Evolutionary conservation across 2,329 filamentous ascomycete species (phyloP), one percentile per base, ranked within the genome.

Genomic region (Colletotrichum euphorbiae): DNA sequence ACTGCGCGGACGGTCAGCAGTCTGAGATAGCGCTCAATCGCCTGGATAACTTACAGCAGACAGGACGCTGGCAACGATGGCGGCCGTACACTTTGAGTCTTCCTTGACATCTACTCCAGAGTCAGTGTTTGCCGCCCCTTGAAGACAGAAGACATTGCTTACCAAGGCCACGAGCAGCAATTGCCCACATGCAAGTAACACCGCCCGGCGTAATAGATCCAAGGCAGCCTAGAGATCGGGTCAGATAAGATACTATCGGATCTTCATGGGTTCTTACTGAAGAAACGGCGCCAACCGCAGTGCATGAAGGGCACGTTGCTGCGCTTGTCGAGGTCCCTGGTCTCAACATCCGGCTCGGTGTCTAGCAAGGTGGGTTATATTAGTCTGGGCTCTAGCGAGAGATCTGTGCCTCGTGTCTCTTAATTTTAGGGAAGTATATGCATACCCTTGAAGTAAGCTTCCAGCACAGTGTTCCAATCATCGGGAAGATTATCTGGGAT

Each of bases 151-250:
- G 0, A 1, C 6, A 6, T 17, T 12, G 15, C 59, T 45, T 19
- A 62, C 59, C 59, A 3, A 62, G 48, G 4, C 59, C 59, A 1
- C 59, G 59, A 12, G 59, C 59, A 9, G 59, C 48, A 6, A 62
- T 55, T 28, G 59, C 59, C 59, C 59, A 62, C 59, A 62, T 62
- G 38, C 59, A 62, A 1, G 59, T 62, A 24, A 62, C 59, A 24
- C 59, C 48, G 9, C 59, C 59, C 3, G 59, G 38, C 4, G 59
- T 45, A 4, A 62, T 21, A 43, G 59, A 62, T 17, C 59, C 59
- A 45, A 62, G 59, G 38, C 59, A 62, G 48, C 59, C 59, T 62
- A 19, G 2, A 0, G 9, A 7, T 48, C 45, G 11, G 1, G 45
- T 48, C 3, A 48, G 45, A 15, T 15, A 3, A 3, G 19, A 12